Evolutionary conservation across 1,139 yeast species (phyloP).

Genomic region (Debaryomycetaceae sp.): DNA sequence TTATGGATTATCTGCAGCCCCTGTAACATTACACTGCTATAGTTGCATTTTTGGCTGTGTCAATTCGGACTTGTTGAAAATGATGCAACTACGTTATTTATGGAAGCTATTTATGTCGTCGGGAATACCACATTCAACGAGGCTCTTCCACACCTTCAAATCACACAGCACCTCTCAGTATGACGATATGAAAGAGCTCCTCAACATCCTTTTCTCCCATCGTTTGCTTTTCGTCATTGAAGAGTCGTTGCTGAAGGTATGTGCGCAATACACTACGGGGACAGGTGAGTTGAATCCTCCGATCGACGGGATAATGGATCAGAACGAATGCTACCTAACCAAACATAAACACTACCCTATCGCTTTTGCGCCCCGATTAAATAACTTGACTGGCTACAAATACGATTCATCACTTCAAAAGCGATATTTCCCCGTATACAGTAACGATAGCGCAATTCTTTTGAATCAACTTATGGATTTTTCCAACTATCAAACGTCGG

Average conservation of each 20-base stretch:
- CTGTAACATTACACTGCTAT: constrained; percentile 10
- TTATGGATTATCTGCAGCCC: constrained; percentile 11
- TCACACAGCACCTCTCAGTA: constrained; percentile 3
- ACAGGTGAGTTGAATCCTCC: constrained; percentile 9
- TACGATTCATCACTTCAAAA: constrained; percentile 6
- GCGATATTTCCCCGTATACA: constrained; percentile 13
- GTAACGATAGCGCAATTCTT: neutral
- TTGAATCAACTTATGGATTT: neutral
- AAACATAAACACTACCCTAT: constrained; percentile 8
- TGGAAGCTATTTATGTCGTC: constrained; percentile 12
- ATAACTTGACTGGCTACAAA: constrained; percentile 3
- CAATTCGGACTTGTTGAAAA: constrained; percentile 8
- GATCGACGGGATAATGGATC: constrained; percentile 8
- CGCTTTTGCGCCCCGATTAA: constrained; percentile 14
- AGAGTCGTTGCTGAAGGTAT: constrained; percentile 6
- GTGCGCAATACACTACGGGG: constrained; percentile 9
- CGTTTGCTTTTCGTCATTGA: constrained; percentile 9
- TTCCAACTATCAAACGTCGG: constrained; percentile 5
- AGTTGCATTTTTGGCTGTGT: constrained; percentile 11
- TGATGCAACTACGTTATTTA: constrained; percentile 16
- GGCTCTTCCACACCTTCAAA: constrained; percentile 8
- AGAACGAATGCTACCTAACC: constrained; percentile 7
- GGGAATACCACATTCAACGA: constrained; percentile 12
- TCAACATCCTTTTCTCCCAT: constrained; percentile 16
- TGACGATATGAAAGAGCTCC: constrained; percentile 5